phyloP scores from a whole-genome alignment of 352 stramenopile genomes.

The Peronospora belbahrii region DNA sequence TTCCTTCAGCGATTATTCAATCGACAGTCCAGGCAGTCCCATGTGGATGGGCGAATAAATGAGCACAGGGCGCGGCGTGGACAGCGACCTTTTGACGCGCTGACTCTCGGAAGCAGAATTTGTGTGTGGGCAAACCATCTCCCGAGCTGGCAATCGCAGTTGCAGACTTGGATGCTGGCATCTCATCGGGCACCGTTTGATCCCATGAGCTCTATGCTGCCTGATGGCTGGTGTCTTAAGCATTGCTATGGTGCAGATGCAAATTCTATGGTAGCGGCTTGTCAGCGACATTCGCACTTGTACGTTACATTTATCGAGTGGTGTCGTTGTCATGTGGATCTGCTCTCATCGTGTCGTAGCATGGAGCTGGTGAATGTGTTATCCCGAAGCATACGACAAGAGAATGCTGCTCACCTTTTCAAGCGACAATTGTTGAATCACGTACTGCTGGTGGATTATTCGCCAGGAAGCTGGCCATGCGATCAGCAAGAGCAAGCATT shows the following conservation, averaged over 20 bases:
- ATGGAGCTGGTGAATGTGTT: conserved; percentile 30
- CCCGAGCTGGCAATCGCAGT: conserved; percentile 30
- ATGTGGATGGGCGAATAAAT: neutral
- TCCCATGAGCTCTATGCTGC: conserved; percentile 15
- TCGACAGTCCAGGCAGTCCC: neutral
- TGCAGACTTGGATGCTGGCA: conserved; percentile 36
- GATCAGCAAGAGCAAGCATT: conserved; percentile 12
- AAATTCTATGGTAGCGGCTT: neutral
- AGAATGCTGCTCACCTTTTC: conserved; percentile 14
- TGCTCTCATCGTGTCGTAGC: conserved; percentile 30
- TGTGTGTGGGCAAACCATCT: conserved; percentile 37
- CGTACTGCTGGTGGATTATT: conserved; percentile 1
- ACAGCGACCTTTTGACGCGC: conserved; percentile 20
- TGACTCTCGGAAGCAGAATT: conserved; percentile 19
- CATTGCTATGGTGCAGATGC: neutral
- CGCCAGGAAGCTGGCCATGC: conserved; percentile 2
- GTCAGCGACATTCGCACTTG: conserved; percentile 30
- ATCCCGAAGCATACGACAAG: conserved; percentile 15
- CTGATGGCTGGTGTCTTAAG: conserved; percentile 4
- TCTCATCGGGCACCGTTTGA: conserved; percentile 25
- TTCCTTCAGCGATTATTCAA: conserved; percentile 27
- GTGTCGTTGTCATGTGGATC: conserved; percentile 21
- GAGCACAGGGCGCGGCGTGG: neutral
- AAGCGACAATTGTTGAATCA: conserved; percentile 18
- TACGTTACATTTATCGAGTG: conserved; percentile 35